These are phyloP conservation scores for Durio zibethinus DNA, from an alignment of 345 rosid genomes.

Conservation along the genomic window DNA sequence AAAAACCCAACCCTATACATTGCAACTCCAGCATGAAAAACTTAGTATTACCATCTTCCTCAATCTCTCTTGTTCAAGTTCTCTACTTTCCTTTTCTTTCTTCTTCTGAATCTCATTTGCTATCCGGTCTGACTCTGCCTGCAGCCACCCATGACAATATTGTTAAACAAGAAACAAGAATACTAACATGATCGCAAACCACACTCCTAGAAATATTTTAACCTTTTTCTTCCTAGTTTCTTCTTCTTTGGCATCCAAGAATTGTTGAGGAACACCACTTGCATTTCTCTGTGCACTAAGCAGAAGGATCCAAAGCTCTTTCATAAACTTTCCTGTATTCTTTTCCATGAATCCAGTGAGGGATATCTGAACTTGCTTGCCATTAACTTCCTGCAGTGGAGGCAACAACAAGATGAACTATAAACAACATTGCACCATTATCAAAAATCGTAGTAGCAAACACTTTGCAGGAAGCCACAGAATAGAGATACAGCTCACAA, in stretches of 20 bases:
- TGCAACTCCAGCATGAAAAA: slow-evolving; percentile 67
- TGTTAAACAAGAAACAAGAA: slow-evolving; percentile 13
- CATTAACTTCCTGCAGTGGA: slow-evolving; percentile 67
- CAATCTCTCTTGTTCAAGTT: slow-evolving; percentile 42
- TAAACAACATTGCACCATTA: background rate
- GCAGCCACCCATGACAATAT: slow-evolving; percentile 19
- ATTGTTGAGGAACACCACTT: slow-evolving; percentile 90
- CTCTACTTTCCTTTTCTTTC: slow-evolving; percentile 62
- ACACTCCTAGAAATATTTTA: slow-evolving; percentile 7
- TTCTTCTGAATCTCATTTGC: slow-evolving; percentile 61
- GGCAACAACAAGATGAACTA: background rate
- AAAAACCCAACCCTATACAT: slow-evolving; percentile 39
- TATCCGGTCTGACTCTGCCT: slow-evolving; percentile 66
- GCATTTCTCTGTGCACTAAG: slow-evolving; percentile 83
- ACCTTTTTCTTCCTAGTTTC: slow-evolving; percentile 80
- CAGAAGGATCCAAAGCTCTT: slow-evolving; percentile 94
- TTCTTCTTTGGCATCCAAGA: slow-evolving; percentile 83
- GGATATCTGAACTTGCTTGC: slow-evolving; percentile 81
- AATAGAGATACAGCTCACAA: background rate
- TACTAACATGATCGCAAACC: background rate
- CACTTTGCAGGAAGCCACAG: no score
- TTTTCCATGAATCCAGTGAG: slow-evolving; percentile 99
- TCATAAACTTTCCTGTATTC: slow-evolving; percentile 91
- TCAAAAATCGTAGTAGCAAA: background rate
- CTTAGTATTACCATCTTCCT: slow-evolving; percentile 72